Conservation (phyloP, 2,329 filamentous ascomycete genomes). For the Fusarium mundagurra region DNA sequence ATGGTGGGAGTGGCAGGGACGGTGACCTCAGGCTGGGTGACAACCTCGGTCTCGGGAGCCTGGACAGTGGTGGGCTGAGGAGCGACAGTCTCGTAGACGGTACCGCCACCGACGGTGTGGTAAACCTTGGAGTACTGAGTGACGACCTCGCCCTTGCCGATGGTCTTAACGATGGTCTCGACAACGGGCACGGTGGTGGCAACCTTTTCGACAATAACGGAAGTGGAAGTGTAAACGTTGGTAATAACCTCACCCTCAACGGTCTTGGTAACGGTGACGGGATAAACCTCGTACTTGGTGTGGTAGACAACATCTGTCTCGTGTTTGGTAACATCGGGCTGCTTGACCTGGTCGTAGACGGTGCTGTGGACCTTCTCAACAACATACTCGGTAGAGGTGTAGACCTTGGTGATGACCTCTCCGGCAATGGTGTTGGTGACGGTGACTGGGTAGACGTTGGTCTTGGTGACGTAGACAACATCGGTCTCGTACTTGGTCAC, state of each 20-base stretch:
- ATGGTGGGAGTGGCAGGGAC: conserved; percentile 30
- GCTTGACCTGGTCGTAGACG: conserved; percentile 49
- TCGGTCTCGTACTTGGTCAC: conserved; percentile 48
- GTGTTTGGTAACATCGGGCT: conserved; percentile 51
- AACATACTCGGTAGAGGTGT: conserved; percentile 41
- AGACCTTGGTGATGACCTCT: conserved; percentile 39
- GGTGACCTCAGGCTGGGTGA: conserved; percentile 37
- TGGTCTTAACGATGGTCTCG: conserved; percentile 40
- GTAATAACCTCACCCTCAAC: conserved; percentile 39
- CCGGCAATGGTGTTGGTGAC: conserved; percentile 47
- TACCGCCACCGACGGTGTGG: conserved; percentile 41
- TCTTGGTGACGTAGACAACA: conserved; percentile 53
- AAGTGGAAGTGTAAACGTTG: conserved; percentile 41
- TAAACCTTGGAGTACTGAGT: conserved; percentile 43
- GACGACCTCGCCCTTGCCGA: conserved; percentile 31
- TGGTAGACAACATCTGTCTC: conserved; percentile 48
- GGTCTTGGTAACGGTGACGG: conserved; percentile 52
- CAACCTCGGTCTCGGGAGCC: conserved; percentile 39
- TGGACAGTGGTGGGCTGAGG: conserved; percentile 45
- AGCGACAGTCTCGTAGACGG: conserved; percentile 42
- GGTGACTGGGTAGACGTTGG: conserved; percentile 55
- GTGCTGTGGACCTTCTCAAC: conserved; percentile 49
- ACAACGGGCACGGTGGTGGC: conserved; percentile 52
- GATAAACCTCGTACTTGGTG: conserved; percentile 56
- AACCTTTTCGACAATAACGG: conserved; percentile 48